A percentile compares a stretch with the other conserved stretches of the same genome.
Conservation (phyloP, 208 protist species). For the Crithidia acanthocephali region DNA sequence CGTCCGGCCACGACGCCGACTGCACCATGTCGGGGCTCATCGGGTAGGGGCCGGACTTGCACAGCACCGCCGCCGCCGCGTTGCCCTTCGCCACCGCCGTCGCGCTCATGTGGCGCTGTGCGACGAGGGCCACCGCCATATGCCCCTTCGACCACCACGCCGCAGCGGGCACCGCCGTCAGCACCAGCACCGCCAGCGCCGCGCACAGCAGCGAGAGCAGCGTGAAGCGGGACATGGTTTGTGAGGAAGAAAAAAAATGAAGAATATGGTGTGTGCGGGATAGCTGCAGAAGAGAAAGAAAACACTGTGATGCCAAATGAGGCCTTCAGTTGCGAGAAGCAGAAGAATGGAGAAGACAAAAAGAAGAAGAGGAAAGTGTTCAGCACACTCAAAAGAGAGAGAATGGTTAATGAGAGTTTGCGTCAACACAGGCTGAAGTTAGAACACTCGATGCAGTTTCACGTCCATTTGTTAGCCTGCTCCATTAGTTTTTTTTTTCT, state of each 20-base stretch:
- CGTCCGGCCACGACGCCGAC: constrained; percentile 52
- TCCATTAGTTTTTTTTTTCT: too few relatives aligned
- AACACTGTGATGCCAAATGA: too few relatives aligned
- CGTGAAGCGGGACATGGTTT: neutral
- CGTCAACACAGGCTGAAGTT: neutral
- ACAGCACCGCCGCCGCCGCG: constrained; percentile 1
- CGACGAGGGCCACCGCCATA: constrained; percentile 63
- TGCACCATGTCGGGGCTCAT: constrained; percentile 51
- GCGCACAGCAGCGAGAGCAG: constrained; percentile 8
- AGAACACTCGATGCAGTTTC: too few relatives aligned
- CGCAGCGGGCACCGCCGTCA: neutral
- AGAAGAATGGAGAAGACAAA: neutral
- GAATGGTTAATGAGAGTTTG: neutral
- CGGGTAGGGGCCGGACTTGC: constrained; percentile 41
- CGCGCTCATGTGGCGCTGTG: constrained; percentile 33
- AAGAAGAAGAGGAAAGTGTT: neutral
- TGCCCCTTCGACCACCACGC: constrained; percentile 63
- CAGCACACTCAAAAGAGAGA: too few relatives aligned
- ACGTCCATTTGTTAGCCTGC: too few relatives aligned
- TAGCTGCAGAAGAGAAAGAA: neutral
- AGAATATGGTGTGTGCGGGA: neutral
- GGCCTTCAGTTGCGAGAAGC: too few relatives aligned
- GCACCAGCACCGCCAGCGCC: neutral
- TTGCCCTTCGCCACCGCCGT: constrained; percentile 22
- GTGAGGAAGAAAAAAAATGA: neutral